Evolutionary conservation across 2,329 filamentous ascomycete species (phyloP), one percentile per base, ranked within the genome.

Genomic region (Colletotrichum liriopes): DNA sequence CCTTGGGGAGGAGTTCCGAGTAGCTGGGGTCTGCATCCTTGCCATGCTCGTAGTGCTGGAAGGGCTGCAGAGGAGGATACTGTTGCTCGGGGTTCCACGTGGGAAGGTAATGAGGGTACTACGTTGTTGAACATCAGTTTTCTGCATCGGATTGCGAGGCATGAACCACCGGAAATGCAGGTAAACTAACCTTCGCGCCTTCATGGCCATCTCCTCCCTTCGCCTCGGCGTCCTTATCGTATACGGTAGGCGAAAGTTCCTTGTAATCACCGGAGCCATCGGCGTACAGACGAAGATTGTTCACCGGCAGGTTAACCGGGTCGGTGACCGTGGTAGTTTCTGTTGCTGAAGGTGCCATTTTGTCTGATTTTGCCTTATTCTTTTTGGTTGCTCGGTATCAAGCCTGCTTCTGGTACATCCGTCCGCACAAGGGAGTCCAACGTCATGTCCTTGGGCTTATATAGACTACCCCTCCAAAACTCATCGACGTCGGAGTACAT

Each of bases 31-130:
- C 89, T 32, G 91, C 91, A 75, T 92, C 89, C 75, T 89, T 89
- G 72, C 91, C 92, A 75, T 91, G 91, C 69, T 93, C 91, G 68
- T 86, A 86, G 75, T 92, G 90, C 76, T 91, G 86, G 75, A 92
- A 93, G 0, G 85, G 86, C 74, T 90, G 82, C 18, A 91, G 83
- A 18, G 91, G 89, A 69, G 90, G 84, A 74, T 89, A 90, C 70
- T 83, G 83, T 80, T 88, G 86, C 74, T 89, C 85, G 68, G 86
- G 83, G 74, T 89, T 84, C 89, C 89, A 92, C 1, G 86, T 86
- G 4, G 90, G 89, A 3, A 92, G 85, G 78, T 93, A 93, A 74
- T 77, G 74, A 67, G 74, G 74, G 37, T 76, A 77, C 76, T 77
- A n/a, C 14, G 20, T 47, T 2, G 0, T 29, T 9, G 23, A n/a